Evolutionary conservation across 768 basidiomycete genomes (phyloP).

Genomic region (Rhodotorula diobovata): DNA sequence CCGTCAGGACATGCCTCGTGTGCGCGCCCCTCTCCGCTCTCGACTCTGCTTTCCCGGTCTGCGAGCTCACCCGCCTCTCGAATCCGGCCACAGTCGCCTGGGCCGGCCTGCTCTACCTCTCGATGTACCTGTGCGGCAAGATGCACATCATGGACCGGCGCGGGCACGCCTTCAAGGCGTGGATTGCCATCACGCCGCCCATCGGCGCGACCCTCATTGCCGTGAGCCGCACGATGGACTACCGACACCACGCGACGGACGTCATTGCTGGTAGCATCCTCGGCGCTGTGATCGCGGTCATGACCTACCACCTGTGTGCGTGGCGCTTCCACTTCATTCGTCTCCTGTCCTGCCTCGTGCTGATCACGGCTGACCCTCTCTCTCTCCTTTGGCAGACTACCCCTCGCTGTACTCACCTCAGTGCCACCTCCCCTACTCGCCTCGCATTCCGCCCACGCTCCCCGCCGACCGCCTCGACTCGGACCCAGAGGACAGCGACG

Average conservation of each 20-base stretch:
- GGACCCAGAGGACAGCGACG: neutral
- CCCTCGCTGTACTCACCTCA: conserved; percentile 21
- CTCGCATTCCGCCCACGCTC: conserved; percentile 25
- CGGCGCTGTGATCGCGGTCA: conserved; percentile 66
- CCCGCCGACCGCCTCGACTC: neutral
- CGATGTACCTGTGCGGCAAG: conserved; percentile 86
- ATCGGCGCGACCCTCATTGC: conserved; percentile 59
- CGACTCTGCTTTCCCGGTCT: too few relatives aligned
- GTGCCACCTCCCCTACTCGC: conserved; percentile 35
- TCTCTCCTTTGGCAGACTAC: conserved; percentile 21
- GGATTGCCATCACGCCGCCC: conserved; percentile 74
- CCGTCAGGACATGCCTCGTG: conserved; percentile 48
- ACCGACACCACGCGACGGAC: conserved; percentile 51
- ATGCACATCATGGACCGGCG: conserved; percentile 78
- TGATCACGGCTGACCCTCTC: neutral
- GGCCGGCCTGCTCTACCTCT: conserved; percentile 82
- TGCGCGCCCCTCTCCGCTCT: neutral
- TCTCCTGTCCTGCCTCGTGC: neutral
- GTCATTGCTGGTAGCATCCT: conserved; percentile 72
- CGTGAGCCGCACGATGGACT: conserved; percentile 73
- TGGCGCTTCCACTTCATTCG: neutral
- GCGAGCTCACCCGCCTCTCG: neutral
- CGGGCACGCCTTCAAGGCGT: conserved; percentile 61
- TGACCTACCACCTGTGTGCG: conserved; percentile 59
- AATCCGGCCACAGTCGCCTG: conserved; percentile 56